These are phyloP conservation scores for Rhazya stricta DNA, from an alignment of 257 asterid species.

Conservation along the genomic window DNA sequence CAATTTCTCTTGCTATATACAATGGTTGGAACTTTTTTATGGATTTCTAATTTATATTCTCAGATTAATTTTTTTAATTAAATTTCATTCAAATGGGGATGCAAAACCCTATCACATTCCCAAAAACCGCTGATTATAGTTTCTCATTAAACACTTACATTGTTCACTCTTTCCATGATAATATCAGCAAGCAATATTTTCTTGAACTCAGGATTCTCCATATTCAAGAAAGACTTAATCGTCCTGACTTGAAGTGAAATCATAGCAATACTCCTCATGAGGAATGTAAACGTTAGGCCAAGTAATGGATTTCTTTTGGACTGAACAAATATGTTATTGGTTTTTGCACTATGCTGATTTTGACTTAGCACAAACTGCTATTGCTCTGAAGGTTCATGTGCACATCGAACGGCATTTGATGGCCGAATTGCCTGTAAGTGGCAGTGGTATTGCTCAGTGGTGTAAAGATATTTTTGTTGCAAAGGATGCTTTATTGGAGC, in stretches of 20 bases:
- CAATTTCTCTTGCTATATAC: background rate
- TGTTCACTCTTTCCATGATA: background rate
- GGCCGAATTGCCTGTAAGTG: conserved; percentile 70
- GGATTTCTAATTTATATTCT: background rate
- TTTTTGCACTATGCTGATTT: background rate
- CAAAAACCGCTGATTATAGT: background rate
- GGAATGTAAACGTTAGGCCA: background rate
- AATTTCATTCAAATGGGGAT: background rate
- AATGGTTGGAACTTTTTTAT: background rate
- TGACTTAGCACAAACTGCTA: conserved; percentile 7
- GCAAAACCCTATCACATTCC: background rate
- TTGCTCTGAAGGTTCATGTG: conserved; percentile 61
- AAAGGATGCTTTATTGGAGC: conserved; percentile 75
- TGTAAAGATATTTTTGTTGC: conserved; percentile 74
- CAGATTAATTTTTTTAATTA: background rate
- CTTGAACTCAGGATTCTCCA: background rate
- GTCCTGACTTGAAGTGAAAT: background rate
- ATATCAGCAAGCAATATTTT: background rate
- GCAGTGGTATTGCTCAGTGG: conserved; percentile 74
- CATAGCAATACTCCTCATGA: background rate
- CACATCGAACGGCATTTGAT: conserved; percentile 58
- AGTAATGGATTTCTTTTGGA: background rate
- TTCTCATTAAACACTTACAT: background rate
- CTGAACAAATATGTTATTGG: background rate
- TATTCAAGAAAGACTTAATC: background rate